These are phyloP conservation scores for Boletus sp. DNA, from an alignment of 768 basidiomycete genomes.

Conservation along the genomic window DNA sequence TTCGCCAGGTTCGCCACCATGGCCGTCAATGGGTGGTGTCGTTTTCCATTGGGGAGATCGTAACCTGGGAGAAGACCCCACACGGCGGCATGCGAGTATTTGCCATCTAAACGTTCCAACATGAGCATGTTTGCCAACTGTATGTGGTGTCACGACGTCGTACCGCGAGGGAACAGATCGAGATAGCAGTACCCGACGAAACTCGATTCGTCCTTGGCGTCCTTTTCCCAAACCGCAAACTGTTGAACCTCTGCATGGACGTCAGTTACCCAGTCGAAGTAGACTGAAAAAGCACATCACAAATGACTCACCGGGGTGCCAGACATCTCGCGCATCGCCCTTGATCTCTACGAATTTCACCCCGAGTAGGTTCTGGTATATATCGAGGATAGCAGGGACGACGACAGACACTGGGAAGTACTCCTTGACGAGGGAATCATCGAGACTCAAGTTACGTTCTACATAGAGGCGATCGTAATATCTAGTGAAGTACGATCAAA, in stretches of 20 bases:
- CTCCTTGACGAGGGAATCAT: conserved; percentile 76
- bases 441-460: conserved; percentile 62
- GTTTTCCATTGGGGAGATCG: conserved; percentile 49
- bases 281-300: background rate
- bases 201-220: conserved; percentile 62
- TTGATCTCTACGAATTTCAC: conserved; percentile 59
- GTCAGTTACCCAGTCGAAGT: background rate
- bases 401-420: conserved; percentile 85
- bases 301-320: conserved; percentile 66
- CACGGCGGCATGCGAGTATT: conserved; percentile 83
- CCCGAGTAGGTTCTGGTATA: conserved; percentile 78
- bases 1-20: conserved; percentile 92
- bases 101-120: conserved; percentile 44
- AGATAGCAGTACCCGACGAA: conserved; percentile 86
- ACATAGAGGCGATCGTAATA: conserved; percentile 40
- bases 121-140: background rate
- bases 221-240: conserved; percentile 80
- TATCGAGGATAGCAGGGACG: conserved; percentile 72
- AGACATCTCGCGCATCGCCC: conserved; percentile 57
- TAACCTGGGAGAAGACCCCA: conserved; percentile 73
- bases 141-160: background rate
- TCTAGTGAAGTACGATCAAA: conserved; percentile 1
- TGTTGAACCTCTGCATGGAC: conserved; percentile 63
- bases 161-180: conserved; percentile 81
- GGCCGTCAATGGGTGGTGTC: conserved; percentile 68